These are phyloP conservation scores for Aspergillus panamensis DNA, from an alignment of 495 filamentous ascomycete species.

Conservation along the genomic window DNA sequence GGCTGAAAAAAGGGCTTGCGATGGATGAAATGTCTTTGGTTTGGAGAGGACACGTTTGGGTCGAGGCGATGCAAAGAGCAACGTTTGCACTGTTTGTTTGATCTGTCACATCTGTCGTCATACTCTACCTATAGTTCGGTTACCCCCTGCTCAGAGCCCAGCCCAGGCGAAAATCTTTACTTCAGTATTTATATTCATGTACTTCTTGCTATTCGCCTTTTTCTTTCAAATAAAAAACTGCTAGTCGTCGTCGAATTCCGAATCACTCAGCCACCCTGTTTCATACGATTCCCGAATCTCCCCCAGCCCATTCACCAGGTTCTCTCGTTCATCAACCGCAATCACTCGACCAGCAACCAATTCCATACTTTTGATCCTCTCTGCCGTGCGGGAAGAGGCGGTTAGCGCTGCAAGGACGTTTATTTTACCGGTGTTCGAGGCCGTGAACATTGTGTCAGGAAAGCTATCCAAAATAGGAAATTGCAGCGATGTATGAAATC, in stretches of 20 bases:
- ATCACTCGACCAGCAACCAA: constrained; percentile 55
- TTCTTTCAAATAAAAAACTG: background rate
- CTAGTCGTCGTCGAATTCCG: constrained; percentile 74
- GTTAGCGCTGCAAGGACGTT: constrained; percentile 65
- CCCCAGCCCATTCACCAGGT: constrained; percentile 74
- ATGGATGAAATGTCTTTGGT: constrained; percentile 3
- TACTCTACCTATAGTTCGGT: background rate
- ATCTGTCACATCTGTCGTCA: background rate
- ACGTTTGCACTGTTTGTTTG: constrained; percentile 24
- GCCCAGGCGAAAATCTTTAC: too few species aligned
- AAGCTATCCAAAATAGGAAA: constrained; percentile 84
- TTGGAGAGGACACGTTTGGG: constrained; percentile 27
- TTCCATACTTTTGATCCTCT: constrained; percentile 64
- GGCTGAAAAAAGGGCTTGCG: constrained; percentile 16
- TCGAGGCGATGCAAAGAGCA: constrained; percentile 6
- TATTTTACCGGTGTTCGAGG: constrained; percentile 38
- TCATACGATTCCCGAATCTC: constrained; percentile 85
- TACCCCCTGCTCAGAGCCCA: too few species aligned
- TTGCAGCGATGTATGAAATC: constrained; percentile 55
- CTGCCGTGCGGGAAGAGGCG: constrained; percentile 66
- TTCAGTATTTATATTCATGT: background rate
- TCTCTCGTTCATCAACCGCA: constrained; percentile 75
- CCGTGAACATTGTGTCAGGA: constrained; percentile 59
- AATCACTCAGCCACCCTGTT: constrained; percentile 84
- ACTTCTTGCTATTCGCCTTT: background rate